Evolutionary conservation across 768 basidiomycete genomes (phyloP), one percentile per base, ranked within the genome.

Genomic region (Lyophyllum semitale): DNA sequence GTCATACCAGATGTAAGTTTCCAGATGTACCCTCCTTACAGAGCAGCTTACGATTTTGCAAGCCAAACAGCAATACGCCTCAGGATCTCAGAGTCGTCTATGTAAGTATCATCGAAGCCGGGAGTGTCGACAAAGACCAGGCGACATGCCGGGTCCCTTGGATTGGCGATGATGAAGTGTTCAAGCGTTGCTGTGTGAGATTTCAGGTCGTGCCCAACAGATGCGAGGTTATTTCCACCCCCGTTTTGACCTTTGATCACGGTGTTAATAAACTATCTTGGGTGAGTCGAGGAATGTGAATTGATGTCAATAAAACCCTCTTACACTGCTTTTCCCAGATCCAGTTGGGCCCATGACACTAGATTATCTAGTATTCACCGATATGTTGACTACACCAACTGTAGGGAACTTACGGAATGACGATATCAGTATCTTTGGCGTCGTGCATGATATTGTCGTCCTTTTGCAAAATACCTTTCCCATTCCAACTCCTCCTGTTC

Each of bases 101-200:
- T n/a, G n/a, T n/a, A n/a, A n/a, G n/a, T n/a, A n/a, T n/a, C n/a
- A n/a, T n/a, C n/a, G n/a, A n/a, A n/a, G n/a, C n/a, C n/a, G n/a
- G n/a, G n/a, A n/a, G n/a, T n/a, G n/a, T n/a, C n/a, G n/a, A n/a
- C n/a, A 23, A 65, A 51, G 25, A 65, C 58, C 15, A 58, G 32
- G n/a, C 41, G 49, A 33, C 49, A 48, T 26, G 9, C 13, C 17
- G n/a, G 3, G 32, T 48, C 42, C 33, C 17, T 8, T 27, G 47
- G 53, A 50, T 54, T 51, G 26, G 11, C 2, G 63, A 72, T 23
- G 38, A 48, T 13, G 33, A 47, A 60, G 32, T 46, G 59, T 46
- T 60, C 53, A 40, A 75, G 67, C 50, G 72, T 51, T 6, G 68
- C 63, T 22, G 74, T 75, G 48, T 68, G 71, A 46, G 74, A 76